These are phyloP conservation scores for Pseudocercospora macadamiae DNA, from an alignment of 2,329 filamentous ascomycete species.

Conservation along the genomic window DNA sequence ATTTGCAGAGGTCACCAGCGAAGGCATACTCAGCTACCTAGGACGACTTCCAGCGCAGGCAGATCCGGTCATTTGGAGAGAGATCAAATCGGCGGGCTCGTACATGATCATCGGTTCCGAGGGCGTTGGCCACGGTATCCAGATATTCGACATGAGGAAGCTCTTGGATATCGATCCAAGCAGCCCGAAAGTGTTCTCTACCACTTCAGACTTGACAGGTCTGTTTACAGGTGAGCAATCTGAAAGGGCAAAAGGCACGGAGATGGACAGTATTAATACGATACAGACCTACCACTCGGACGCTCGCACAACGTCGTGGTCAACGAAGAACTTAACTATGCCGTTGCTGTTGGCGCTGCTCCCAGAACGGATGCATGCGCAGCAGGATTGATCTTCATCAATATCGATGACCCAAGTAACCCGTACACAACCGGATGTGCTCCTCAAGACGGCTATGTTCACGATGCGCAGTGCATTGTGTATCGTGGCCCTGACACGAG, in stretches of 20 bases:
- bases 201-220: constrained; percentile 27
- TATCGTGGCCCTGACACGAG: constrained; percentile 52
- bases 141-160: constrained; percentile 61
- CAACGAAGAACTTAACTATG: constrained; percentile 54
- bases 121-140: constrained; percentile 58
- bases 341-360: constrained; percentile 46
- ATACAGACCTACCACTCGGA: constrained; percentile 18
- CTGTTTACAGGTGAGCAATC: constrained; percentile 19
- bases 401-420: constrained; percentile 56
- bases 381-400: constrained; percentile 58
- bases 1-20: constrained; percentile 56
- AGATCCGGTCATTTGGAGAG: constrained; percentile 55
- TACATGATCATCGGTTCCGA: constrained; percentile 51
- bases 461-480: constrained; percentile 58
- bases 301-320: constrained; percentile 57
- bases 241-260: background rate
- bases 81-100: constrained; percentile 52
- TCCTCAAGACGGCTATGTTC: constrained; percentile 57
- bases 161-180: constrained; percentile 53
- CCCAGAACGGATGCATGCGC: constrained; percentile 50
- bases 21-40: constrained; percentile 57
- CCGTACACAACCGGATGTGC: constrained; percentile 55
- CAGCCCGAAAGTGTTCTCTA: constrained; percentile 47
- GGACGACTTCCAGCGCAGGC: constrained; percentile 56
- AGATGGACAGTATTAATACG: background rate